A percentile compares a stretch with the other conserved stretches of the same genome.
phyloP scores from a whole-genome alignment of 495 filamentous ascomycete genomes.

The Neurospora sp. region DNA sequence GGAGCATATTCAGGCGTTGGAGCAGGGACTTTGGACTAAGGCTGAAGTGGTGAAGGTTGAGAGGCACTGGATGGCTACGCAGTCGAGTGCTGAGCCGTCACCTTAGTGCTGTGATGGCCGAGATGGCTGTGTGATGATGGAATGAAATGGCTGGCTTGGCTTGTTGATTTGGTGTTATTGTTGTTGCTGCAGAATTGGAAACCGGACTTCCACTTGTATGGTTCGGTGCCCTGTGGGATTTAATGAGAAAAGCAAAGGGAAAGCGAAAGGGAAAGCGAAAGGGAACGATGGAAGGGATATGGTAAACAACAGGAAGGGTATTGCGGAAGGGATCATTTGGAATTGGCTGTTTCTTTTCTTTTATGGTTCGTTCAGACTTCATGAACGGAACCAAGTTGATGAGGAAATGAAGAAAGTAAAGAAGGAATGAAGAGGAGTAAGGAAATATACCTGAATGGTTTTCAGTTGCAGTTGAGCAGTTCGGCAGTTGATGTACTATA shows the following conservation, averaged over 20 bases:
- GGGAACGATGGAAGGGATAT: background rate
- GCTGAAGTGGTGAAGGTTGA: background rate
- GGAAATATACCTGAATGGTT: background rate
- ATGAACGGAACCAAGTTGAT: background rate
- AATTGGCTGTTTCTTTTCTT: background rate
- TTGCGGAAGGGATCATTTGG: background rate
- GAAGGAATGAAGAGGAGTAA: background rate
- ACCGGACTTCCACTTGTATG: background rate
- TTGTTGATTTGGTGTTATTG: background rate
- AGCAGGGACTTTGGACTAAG: conserved; percentile 9
- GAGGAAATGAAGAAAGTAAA: background rate
- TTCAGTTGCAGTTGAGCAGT: background rate
- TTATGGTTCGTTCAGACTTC: background rate
- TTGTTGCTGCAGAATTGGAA: background rate
- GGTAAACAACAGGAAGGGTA: background rate
- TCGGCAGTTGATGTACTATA: no score
- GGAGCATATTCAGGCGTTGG: conserved; percentile 13
- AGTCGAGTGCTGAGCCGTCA: background rate
- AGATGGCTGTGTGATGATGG: background rate
- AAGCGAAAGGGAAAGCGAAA: no score
- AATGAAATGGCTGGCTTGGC: background rate
- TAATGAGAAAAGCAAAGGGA: background rate
- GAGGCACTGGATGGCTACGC: background rate
- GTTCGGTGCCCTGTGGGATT: background rate
- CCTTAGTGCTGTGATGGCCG: background rate